Base-by-base conservation (phyloP, 176 grass and related monocot species). In the Hordeum marinum region DNA sequence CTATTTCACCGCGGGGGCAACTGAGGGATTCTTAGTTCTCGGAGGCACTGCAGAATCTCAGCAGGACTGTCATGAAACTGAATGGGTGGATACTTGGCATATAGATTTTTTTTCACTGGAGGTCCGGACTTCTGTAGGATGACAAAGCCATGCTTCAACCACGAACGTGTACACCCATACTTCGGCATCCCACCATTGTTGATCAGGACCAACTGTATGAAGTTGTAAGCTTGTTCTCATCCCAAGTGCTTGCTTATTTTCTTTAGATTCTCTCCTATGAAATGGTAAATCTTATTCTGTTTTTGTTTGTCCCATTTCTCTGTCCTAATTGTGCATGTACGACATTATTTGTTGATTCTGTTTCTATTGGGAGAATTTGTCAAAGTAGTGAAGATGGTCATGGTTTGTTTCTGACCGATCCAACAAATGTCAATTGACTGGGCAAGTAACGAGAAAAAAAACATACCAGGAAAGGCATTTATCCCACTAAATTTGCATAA, bases 171-270 rank as follows among this genome's bases (percentile, higher is more conserved):
- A 1, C 11, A 18, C 25, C 20, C 70, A 0, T 87, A 81, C 60
- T 82, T 66, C 1, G 69, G 78, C 24, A 82, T 81, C 46, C 20
- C 60, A 13, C 78, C 78, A 31, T 50, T 78, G 10, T 43, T 74
- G 15, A n/a, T 27, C 68, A 55, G 54, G 63, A 65, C 85, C 77
- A 4, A 66, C 69, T 24, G 31, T 87, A 24, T 87, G 85, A 87
- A 82, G 1, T 75, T 45, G 85, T 87, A 87, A 82, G 32, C 11
- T 75, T 65, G 11, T 48, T 8, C 20, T 40, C 21, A 27, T 67
- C 40, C 8, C 24, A 52, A 25, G 4, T 70, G 67, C 20, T 31
- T 52, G 14, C 11, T 52, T 20, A 23, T n/a, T 48, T 57, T 57
- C 34, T 4, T 25, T 17, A 3, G 54, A 73, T 83, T 21, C 37